Evolutionary conservation across 2,329 filamentous ascomycete species (phyloP).

Genomic region (Sclerotinia subarctica): DNA sequence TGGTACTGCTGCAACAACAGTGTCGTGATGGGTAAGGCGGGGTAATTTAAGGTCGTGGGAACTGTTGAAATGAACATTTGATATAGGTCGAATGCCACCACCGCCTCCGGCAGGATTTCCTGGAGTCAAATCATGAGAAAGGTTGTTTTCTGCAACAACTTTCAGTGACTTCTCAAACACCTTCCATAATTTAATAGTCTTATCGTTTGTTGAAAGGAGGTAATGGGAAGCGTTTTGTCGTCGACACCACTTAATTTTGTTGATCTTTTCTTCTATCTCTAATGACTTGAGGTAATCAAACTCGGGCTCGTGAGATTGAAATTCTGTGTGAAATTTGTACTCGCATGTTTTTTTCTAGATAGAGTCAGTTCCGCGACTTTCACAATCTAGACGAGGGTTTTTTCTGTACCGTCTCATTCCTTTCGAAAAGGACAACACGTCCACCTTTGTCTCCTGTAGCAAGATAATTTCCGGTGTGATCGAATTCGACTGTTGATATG

Average conservation of each 20-base stretch:
- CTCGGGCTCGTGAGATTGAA: constrained; percentile 98
- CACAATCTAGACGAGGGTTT: constrained; percentile 3
- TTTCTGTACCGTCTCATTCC: constrained; percentile 81
- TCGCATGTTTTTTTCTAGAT: constrained; percentile 98
- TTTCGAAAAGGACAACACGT: constrained; percentile 79
- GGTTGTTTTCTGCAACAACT: constrained; percentile 97
- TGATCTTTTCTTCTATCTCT: constrained; percentile 99
- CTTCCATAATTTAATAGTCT: constrained; percentile 99
- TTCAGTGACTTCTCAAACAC: constrained; percentile 99
- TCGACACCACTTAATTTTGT: constrained; percentile 99
- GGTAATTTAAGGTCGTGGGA: constrained; percentile 86
- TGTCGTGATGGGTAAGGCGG: constrained; percentile 95
- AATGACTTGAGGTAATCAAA: constrained; percentile 99
- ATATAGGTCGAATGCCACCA: constrained; percentile 70
- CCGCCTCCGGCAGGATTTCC: constrained; percentile 66
- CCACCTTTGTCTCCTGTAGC: constrained; percentile 89
- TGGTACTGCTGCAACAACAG: constrained; percentile 93
- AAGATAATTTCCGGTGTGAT: constrained; percentile 85
- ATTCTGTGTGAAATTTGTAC: constrained; percentile 99
- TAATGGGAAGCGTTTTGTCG: constrained; percentile 98
- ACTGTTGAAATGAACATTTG: constrained; percentile 72
- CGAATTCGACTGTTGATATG: constrained; percentile 87
- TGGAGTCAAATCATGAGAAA: constrained; percentile 90
- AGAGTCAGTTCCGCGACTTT: constrained; percentile 37
- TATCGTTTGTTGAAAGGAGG: constrained; percentile 97